Evolutionary conservation across 805 yeast species (phyloP), one percentile per base, ranked within the genome.

Genomic region (Metschnikowia baotianmanensis): DNA sequence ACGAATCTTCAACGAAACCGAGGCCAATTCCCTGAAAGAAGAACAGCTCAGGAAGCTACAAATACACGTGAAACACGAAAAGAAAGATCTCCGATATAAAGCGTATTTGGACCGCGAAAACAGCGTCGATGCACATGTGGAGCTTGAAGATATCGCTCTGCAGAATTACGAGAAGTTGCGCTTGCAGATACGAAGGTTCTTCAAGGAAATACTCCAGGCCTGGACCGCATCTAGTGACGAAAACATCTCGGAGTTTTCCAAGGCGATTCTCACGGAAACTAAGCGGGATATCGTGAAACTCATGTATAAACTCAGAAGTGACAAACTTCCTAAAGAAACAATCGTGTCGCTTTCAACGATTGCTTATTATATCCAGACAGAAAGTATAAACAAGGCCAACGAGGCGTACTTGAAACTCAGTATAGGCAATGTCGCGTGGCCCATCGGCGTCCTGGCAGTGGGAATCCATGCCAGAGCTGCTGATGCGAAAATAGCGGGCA

Each of bases 391-490:
- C 26, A 63, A 63, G 36, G 87, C 91, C 4, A 76, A 76, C 44
- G 86, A 86, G 52, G 69, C 80, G 19, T 88, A 88, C 52, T 65
- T 87, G 69, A 76, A 82, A 47, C 63, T 88, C 42, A 82, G 91
- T 55, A 82, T 88, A 13, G 96, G 96, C 1, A 86, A 86, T 51
- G 87, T 84, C 2, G 90, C 93, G 4, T 88, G 95, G 95, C 96
- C 96, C 2, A 83, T 87, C 48, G 96, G 96, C 20, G 85, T 88
- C 11, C 68, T 79, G 6, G 77, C 77, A 42, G 83, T 88, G 12
- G 88, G 93, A 35, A 86, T 88, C 43, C 96, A 87, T 57, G 82
- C 80, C 9, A 65, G 95, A 45, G 76, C 81, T 40, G 80, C 84
- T 1, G 80, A 77, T 38, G 69, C 72, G 42, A 77, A 75, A 48